Evolutionary conservation across 192 early-diverging fungal species (phyloP), one percentile per base, ranked within the genome.

Genomic region (Coemansia sp.): DNA sequence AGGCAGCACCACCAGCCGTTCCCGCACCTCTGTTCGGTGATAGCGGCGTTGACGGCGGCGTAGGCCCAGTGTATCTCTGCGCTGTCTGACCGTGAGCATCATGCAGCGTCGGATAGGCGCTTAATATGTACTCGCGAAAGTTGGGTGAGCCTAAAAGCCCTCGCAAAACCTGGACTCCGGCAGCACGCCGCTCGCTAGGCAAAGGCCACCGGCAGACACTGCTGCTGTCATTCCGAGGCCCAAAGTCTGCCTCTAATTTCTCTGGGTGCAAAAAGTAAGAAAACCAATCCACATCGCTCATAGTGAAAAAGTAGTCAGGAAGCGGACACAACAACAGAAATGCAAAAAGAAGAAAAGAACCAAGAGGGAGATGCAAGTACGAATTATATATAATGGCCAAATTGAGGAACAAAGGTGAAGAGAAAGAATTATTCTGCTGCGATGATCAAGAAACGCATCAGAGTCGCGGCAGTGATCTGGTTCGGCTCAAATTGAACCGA

Each of bases 191-290:
- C 30, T 52, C 58, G 0, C 2, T 26, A 19, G 32, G 15, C 22
- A 32, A 32, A 3, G 52, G 17, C 58, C 58, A 60, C 13, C 17
- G 36, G 32, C 22, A 36, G 17, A 27, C 22, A 26, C 26, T 5
- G 36, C 33, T 25, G n/a, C 15, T 33, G 13, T 4, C 31, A 15
- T 8, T 18, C 18, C 43, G 40, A 8, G 30, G 15, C 5, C 58
- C 58, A 55, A 73, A 73, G 43, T 73, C 70, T 0, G 17, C 6
- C 13, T 55, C 51, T 15, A 73, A 33, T 9, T 21, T 32, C 46
- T 66, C 70, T 5, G 70, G 70, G 26, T 66, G 70, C 51, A 73
- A 22, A 51, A 62, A 62, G 34, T 73, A 73, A 10, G 59, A 23
- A 37, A 73, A 73, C 70, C 70, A 73, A 45, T 73, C 70, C 36